Conservation (phyloP, 345 rosid species). For the Citrus reticulata region DNA sequence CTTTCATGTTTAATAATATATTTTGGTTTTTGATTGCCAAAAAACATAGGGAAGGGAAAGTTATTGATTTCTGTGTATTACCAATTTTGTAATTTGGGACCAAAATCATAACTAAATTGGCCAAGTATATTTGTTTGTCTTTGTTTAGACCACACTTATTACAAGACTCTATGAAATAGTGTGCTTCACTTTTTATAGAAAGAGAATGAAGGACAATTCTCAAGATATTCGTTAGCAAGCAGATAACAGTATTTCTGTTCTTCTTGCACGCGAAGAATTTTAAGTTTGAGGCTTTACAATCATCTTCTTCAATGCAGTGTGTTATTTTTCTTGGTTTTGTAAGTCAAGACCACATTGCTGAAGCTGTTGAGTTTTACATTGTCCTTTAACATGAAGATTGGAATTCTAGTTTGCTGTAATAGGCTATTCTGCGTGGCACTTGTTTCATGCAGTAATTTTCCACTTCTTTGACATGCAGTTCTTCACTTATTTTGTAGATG, state of each 20-base stretch:
- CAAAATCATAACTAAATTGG: not conserved
- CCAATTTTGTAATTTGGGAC: not conserved
- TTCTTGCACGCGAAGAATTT: not conserved
- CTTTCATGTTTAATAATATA: too few species aligned
- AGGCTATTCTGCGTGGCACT: constrained; percentile 2
- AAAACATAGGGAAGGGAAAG: not conserved
- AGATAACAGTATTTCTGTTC: not conserved
- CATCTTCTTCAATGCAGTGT: not conserved
- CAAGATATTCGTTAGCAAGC: not conserved
- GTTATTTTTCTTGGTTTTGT: not conserved
- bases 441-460: constrained; percentile 56
- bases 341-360: not conserved
- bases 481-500: constrained; percentile 87
- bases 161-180: not conserved
- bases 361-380: not conserved
- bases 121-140: not conserved
- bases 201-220: not conserved
- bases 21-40: not conserved
- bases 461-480: constrained; percentile 85
- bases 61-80: not conserved
- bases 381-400: not conserved
- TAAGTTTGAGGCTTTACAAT: not conserved
- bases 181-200: not conserved
- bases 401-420: not conserved
- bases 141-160: not conserved